These are phyloP conservation scores for Populus ilicifolia DNA, from an alignment of 345 rosid species.

Conservation along the genomic window DNA sequence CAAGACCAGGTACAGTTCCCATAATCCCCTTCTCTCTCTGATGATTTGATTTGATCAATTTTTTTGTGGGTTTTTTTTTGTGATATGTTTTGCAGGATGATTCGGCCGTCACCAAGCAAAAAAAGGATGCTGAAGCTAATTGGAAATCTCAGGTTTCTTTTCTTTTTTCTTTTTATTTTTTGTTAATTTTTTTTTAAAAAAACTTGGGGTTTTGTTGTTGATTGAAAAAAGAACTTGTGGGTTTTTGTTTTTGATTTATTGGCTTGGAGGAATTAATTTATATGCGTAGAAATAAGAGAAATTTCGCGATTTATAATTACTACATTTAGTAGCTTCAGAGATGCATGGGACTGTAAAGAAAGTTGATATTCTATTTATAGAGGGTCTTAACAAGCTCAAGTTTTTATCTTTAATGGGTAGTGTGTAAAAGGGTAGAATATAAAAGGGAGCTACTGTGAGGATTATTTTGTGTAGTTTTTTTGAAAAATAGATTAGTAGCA, in stretches of 20 bases:
- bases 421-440: not conserved
- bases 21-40: not conserved
- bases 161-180: not conserved
- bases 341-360: not conserved
- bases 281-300: not conserved
- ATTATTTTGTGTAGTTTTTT: not conserved
- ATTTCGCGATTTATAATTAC: not conserved
- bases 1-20: constrained; percentile 60
- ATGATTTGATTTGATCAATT: not conserved
- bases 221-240: not conserved
- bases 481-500: too few species aligned
- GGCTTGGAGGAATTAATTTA: not conserved
- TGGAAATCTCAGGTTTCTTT: constrained; percentile 87
- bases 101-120: constrained; percentile 68
- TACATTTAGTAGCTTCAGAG: not conserved
- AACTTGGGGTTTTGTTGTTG: too few species aligned
- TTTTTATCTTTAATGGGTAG: not conserved
- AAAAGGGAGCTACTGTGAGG: not conserved
- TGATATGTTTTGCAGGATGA: constrained; percentile 55
- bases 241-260: not conserved
- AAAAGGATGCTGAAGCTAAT: constrained; percentile 96
- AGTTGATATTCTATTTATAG: not conserved
- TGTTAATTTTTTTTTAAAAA: not conserved
- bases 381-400: too few species aligned
- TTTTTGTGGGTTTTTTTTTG: not conserved